Evolutionary conservation across 805 yeast genomes (phyloP).

Genomic region (Spathaspora girioi): DNA sequence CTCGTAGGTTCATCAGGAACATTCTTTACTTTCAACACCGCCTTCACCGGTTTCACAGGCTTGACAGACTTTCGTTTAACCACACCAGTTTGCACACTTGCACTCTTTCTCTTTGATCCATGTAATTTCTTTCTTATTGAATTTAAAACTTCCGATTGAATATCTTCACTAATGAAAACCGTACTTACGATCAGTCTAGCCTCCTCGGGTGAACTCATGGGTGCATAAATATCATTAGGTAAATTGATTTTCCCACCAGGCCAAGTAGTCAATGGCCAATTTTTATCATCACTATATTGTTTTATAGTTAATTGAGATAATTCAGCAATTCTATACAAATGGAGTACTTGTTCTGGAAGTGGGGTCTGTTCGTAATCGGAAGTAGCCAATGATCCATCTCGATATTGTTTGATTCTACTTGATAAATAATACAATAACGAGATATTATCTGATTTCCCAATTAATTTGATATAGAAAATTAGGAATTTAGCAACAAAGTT

Average conservation of each 20-base stretch:
- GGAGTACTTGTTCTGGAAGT: constrained; percentile 23
- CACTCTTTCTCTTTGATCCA: constrained; percentile 14
- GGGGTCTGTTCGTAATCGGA: constrained; percentile 27
- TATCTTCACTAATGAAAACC: constrained; percentile 51
- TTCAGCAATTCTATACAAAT: constrained; percentile 68
- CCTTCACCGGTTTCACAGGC: not conserved
- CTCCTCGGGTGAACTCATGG: constrained; percentile 53
- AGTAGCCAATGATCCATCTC: constrained; percentile 49
- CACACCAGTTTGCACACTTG: not conserved
- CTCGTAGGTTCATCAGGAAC: constrained; percentile 31
- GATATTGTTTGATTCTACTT: constrained; percentile 73
- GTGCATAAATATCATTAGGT: constrained; percentile 66
- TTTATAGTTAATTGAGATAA: constrained; percentile 64
- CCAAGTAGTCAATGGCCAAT: constrained; percentile 75
- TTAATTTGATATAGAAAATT: constrained; percentile 52
- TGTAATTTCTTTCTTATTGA: constrained; percentile 22
- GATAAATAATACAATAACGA: constrained; percentile 73
- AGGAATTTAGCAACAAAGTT: constrained; percentile 58
- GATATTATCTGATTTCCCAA: constrained; percentile 63
- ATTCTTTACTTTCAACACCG: not conserved
- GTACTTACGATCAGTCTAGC: constrained; percentile 55
- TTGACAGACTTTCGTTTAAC: not conserved
- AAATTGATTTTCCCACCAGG: constrained; percentile 67
- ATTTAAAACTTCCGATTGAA: constrained; percentile 33
- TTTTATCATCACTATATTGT: constrained; percentile 50